A percentile compares a stretch with the other conserved stretches of the same genome.
Conservation (phyloP, 768 basidiomycete genomes). For the Agaricus bisporus region DNA sequence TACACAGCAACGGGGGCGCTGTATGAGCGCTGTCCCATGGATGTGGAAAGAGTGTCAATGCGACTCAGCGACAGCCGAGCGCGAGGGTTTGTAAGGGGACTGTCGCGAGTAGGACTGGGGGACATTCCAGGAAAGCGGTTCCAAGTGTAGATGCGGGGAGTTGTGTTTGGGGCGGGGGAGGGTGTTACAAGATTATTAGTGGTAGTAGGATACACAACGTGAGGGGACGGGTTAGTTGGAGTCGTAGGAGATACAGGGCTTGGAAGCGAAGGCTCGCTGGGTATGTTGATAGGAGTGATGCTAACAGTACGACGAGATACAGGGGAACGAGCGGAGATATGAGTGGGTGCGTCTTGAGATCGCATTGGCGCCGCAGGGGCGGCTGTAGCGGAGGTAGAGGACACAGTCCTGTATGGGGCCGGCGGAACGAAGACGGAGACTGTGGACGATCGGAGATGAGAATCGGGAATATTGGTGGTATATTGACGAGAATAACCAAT, state of each 20-base stretch:
- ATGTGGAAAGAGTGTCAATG: slow-evolving; percentile 25
- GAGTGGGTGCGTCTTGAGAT: slow-evolving; percentile 6
- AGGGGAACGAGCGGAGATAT: slow-evolving; percentile 17
- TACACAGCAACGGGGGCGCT: slow-evolving; percentile 36
- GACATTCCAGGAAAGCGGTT: slow-evolving; percentile 23
- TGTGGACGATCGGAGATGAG: slow-evolving; percentile 3
- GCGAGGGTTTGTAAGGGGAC: slow-evolving; percentile 52
- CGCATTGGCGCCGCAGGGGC: slow-evolving; percentile 15
- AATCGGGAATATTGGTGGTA: slow-evolving; percentile 4
- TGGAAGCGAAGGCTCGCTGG: slow-evolving; percentile 22
- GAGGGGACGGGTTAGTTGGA: slow-evolving; percentile 22
- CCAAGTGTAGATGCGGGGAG: slow-evolving; percentile 58
- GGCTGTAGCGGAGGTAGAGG: slow-evolving; percentile 18
- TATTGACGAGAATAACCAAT: slow-evolving; percentile 1
- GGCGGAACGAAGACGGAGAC: slow-evolving; percentile 18
- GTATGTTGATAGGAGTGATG: slow-evolving; percentile 30
- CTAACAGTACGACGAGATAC: slow-evolving; percentile 24
- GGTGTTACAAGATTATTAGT: slow-evolving; percentile 29
- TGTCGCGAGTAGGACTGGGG: slow-evolving; percentile 28
- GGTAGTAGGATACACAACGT: slow-evolving; percentile 17
- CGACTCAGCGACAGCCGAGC: slow-evolving; percentile 58
- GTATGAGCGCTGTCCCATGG: slow-evolving; percentile 4
- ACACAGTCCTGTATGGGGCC: slow-evolving; percentile 9
- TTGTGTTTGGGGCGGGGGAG: slow-evolving; percentile 49
- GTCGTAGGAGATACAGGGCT: slow-evolving; percentile 22